Base-by-base conservation (phyloP, 169 alveolate species). In the Theileria parva region DNA sequence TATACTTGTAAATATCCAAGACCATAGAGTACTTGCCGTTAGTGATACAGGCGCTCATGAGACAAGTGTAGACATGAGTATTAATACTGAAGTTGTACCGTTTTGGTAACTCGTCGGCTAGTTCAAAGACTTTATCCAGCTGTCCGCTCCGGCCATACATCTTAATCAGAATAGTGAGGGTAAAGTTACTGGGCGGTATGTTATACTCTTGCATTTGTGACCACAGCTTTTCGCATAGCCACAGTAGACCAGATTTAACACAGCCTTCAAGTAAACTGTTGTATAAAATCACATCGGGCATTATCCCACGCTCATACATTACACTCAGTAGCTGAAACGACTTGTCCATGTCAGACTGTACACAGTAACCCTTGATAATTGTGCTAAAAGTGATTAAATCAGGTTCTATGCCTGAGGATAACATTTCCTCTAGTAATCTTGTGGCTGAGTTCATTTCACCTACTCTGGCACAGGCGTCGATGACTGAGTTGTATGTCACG, bases 191-290 rank as follows among this genome's bases (percentile, higher is more conserved):
- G 61, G 96, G 96, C 59, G 94, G 88, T 2, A 93, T 90, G 37
- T 86, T 81, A 64, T 85, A 81, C 59, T 73, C 76, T 53, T 84
- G 93, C 96, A 93, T 93, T 71, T 91, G 95, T 71, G 67, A 83
- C 95, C 95, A 93, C 60, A 93, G 83, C 69, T 86, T 79, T 59
- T 89, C 88, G 73, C 95, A 91, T n/a, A 91, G 85, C 86, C 91
- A 79, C 25, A 80, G 79, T 17, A 89, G 72, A 39, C 95, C 95
- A 32, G 92, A 61, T 78, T 95, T 93, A 48, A 96, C 96, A 80
- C 99, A 97, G 53, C 98, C 98, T 78, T 97, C 99, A 28, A 97
- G 93, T 12, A 97, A 93, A 57, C 97, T 93, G 90, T 97, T 97
- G 87, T 94, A 97, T 34, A 97, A 92, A n/a, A 97, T 96, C 60